These are phyloP conservation scores for Cyberlindnera xylosilytica DNA, from an alignment of 805 yeast species.

Conservation along the genomic window DNA sequence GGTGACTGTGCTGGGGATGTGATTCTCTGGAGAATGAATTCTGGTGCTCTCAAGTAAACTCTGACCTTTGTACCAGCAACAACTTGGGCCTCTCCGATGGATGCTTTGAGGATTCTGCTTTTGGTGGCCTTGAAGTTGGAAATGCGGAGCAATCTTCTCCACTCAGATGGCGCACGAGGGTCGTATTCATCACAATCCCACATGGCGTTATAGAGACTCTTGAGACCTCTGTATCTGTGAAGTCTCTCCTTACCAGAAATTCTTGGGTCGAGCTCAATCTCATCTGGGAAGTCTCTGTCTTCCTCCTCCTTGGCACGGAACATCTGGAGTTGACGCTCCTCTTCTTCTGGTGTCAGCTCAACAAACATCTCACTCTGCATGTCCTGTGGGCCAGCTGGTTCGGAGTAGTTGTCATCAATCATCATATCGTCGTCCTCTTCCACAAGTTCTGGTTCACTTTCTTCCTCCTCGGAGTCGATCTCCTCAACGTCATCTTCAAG, in stretches of 20 bases:
- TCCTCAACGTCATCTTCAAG: conserved; percentile 48
- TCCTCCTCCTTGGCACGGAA: conserved; percentile 72
- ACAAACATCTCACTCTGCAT: conserved; percentile 56
- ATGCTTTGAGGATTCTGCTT: conserved; percentile 63
- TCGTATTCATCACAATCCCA: conserved; percentile 91
- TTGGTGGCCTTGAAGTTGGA: conserved; percentile 75
- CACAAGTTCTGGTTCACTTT: conserved; percentile 19
- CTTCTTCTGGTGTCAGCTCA: conserved; percentile 80
- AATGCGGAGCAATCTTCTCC: conserved; percentile 72
- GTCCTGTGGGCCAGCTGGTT: conserved; percentile 29
- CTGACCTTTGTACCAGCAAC: conserved; percentile 63
- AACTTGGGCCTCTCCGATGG: conserved; percentile 42
- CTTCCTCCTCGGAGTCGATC: conserved; percentile 26
- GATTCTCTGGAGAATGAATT: conserved; percentile 40
- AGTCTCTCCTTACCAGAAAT: conserved; percentile 76
- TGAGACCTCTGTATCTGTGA: conserved; percentile 80
- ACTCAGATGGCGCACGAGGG: conserved; percentile 68
- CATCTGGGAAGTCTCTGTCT: conserved; percentile 94
- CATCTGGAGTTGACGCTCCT: conserved; percentile 66
- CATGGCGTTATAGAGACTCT: conserved; percentile 69
- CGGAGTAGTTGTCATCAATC: conserved; percentile 32
- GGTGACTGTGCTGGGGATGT: conserved; percentile 44
- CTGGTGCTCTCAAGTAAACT: conserved; percentile 58
- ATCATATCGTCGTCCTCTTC: conserved; percentile 21
- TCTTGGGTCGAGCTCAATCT: conserved; percentile 75